A percentile compares a stretch with the other conserved stretches of the same genome.
phyloP scores from a whole-genome alignment of 148 eudicot genomes.

The Amaranthus cruentus region DNA sequence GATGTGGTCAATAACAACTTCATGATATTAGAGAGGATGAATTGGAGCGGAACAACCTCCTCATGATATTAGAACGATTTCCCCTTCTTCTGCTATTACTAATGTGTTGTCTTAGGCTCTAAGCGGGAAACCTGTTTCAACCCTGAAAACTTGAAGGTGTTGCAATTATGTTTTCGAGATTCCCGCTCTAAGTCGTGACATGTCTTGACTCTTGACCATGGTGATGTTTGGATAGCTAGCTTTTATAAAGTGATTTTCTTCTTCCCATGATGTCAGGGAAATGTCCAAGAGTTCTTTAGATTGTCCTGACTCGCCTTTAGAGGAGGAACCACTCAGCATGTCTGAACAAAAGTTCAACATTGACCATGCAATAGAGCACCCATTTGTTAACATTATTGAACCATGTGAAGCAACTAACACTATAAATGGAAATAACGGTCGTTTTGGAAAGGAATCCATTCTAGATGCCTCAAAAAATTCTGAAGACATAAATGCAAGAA shows the following conservation, averaged over 20 bases:
- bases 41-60: neutral
- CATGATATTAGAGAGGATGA: too few species aligned
- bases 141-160: too few species aligned
- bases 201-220: neutral
- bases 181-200: neutral
- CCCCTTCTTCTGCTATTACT: neutral
- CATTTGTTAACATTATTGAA: neutral
- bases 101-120: too few species aligned
- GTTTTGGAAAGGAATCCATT: too few species aligned
- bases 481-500: too few species aligned
- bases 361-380: neutral
- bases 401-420: too few species aligned
- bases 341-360: neutral
- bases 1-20: too few species aligned
- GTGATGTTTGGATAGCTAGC: neutral
- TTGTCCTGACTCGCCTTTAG: neutral
- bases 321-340: constrained; percentile 1
- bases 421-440: too few species aligned
- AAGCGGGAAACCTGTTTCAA: too few species aligned
- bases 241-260: constrained; percentile 5
- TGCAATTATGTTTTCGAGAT: too few species aligned
- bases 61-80: neutral
- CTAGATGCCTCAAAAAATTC: too few species aligned
- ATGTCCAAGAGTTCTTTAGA: neutral
- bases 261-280: constrained; percentile 17